A percentile compares a stretch with the other conserved stretches of the same genome.
Evolutionary conservation across 1,139 yeast genomes (phyloP).

Genomic region (Tardiomyces depauwii): DNA sequence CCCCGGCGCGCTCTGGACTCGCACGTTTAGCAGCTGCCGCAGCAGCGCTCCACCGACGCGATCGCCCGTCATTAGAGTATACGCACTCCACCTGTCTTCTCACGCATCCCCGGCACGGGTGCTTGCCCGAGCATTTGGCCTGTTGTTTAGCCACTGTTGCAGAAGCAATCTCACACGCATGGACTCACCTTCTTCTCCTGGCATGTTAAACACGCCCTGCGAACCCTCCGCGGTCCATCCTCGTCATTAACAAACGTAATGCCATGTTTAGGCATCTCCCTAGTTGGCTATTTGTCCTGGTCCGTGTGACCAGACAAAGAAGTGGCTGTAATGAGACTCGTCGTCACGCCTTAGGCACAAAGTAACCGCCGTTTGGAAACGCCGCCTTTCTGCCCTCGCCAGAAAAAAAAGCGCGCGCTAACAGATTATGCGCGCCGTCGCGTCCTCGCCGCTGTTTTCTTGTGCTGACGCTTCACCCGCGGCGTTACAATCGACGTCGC

Average conservation of each 20-base stretch:
- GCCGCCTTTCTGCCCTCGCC: too few species aligned
- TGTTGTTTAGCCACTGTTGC: slow-evolving; percentile 1
- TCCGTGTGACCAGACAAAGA: neutral
- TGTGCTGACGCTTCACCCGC: too few species aligned
- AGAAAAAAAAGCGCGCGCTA: too few species aligned
- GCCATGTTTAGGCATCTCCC: neutral
- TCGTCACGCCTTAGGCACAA: neutral
- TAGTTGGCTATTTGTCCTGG: too few species aligned
- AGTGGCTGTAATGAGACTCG: neutral
- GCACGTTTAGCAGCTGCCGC: neutral
- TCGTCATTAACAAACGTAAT: neutral
- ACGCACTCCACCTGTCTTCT: slow-evolving; percentile 9
- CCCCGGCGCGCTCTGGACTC: neutral
- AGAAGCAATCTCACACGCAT: too few species aligned
- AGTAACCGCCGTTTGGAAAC: neutral
- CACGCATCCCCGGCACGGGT: slow-evolving; percentile 11
- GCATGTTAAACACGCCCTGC: neutral
- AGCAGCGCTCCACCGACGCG: slow-evolving; percentile 1
- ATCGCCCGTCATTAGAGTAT: slow-evolving; percentile 3
- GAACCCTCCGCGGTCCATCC: neutral
- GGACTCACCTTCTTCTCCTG: neutral
- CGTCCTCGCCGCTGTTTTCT: too few species aligned
- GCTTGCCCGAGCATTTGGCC: slow-evolving; percentile 12
- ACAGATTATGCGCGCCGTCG: too few species aligned
- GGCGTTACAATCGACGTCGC: too few species aligned